Percentiles rank a stretch among this genome's conserved stretches.
Conservation (phyloP, 2,329 filamentous ascomycete species). For the Aspergillus hortae region DNA sequence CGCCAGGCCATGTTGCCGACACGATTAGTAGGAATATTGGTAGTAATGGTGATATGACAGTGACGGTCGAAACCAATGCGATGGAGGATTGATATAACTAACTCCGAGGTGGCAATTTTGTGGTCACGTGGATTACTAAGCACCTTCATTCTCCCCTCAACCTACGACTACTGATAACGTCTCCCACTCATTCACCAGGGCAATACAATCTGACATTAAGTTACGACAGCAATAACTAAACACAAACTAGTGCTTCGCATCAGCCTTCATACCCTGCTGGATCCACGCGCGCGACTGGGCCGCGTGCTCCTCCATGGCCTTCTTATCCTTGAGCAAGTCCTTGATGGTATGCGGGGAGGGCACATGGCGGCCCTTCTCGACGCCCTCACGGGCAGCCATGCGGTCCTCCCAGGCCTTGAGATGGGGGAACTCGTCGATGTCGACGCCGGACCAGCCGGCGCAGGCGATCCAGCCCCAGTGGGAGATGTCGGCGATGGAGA, state of each 20-base stretch:
- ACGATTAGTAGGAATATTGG: background rate
- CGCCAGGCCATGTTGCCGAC: slow-evolving; percentile 57
- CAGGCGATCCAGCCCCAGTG: slow-evolving; percentile 73
- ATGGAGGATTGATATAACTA: background rate
- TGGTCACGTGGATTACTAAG: slow-evolving; percentile 14
- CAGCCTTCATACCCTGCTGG: slow-evolving; percentile 64
- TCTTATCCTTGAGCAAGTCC: slow-evolving; percentile 55
- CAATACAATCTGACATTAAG: background rate
- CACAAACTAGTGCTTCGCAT: slow-evolving; percentile 39
- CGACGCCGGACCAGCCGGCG: slow-evolving; percentile 59
- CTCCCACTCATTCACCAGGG: background rate
- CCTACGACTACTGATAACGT: background rate
- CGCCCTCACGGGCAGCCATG: slow-evolving; percentile 64
- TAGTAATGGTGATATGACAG: slow-evolving; percentile 9
- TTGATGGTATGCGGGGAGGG: slow-evolving; percentile 61
- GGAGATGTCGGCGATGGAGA: slow-evolving; percentile 66
- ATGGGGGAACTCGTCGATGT: slow-evolving; percentile 71
- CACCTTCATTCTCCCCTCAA: background rate
- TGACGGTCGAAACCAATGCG: background rate
- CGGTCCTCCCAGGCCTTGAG: slow-evolving; percentile 74
- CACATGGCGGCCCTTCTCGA: slow-evolving; percentile 73
- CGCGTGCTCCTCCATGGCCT: slow-evolving; percentile 57
- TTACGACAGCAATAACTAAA: background rate
- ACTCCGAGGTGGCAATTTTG: slow-evolving; percentile 9
- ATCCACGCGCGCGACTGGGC: slow-evolving; percentile 60